Percentiles rank a stretch among this genome's conserved stretches.
Evolutionary conservation across 495 filamentous ascomycete species (phyloP).

Genomic region (Letharia lupina): DNA sequence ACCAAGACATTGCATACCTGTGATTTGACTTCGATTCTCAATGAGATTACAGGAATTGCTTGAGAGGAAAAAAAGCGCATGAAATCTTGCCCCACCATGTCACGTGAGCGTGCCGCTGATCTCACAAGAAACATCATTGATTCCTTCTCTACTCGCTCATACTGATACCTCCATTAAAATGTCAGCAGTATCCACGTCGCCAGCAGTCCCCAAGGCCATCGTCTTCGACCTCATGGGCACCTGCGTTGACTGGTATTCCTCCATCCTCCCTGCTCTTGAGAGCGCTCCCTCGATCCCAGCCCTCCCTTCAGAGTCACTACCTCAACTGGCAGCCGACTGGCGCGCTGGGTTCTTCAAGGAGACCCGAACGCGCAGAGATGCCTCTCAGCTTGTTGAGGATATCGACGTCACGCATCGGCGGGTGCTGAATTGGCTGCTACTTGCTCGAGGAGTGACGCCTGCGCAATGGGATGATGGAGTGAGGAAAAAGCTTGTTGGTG

Average conservation of each 20-base stretch:
- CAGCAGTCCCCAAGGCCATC: conserved; percentile 29
- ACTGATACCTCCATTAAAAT: not conserved
- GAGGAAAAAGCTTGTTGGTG: conserved; percentile 12
- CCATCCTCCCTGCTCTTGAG: conserved; percentile 23
- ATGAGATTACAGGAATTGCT: too few species aligned
- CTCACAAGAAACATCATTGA: too few species aligned
- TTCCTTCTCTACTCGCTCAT: not conserved
- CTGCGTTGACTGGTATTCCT: conserved; percentile 37
- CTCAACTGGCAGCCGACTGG: conserved; percentile 23
- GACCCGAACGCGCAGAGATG: conserved; percentile 16
- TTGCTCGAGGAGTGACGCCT: conserved; percentile 15
- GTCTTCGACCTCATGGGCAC: conserved; percentile 44
- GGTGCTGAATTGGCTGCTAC: conserved; percentile 24
- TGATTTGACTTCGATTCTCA: too few species aligned
- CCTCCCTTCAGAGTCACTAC: conserved; percentile 18
- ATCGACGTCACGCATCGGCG: conserved; percentile 29
- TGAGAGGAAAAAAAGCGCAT: too few species aligned
- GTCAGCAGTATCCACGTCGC: not conserved
- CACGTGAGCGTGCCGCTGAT: not conserved
- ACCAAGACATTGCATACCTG: too few species aligned
- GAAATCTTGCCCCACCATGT: conserved; percentile 2
- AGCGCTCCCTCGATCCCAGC: conserved; percentile 24
- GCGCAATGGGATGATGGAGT: conserved; percentile 18
- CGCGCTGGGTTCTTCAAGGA: conserved; percentile 26
- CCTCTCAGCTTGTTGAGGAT: conserved; percentile 22